These are phyloP conservation scores for Tylopilus rubrobrunneus DNA, from an alignment of 768 basidiomycete genomes.

Conservation along the genomic window DNA sequence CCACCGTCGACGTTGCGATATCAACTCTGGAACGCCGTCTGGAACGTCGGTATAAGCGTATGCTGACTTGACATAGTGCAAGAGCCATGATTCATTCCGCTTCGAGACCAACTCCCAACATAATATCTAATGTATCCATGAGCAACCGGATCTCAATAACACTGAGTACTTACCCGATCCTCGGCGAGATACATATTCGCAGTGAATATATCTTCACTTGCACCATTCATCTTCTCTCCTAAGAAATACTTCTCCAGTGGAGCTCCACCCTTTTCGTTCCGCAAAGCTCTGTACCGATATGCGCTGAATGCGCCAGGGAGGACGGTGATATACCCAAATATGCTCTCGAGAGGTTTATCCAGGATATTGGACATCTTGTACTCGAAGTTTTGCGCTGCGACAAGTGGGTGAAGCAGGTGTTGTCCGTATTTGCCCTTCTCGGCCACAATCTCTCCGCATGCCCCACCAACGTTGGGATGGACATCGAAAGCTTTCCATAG, in stretches of 20 bases:
- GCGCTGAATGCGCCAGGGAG: too few relatives aligned
- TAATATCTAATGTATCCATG: slow-evolving; percentile 55
- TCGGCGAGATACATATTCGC: slow-evolving; percentile 97
- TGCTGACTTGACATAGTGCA: slow-evolving; percentile 96
- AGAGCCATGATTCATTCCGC: slow-evolving; percentile 78
- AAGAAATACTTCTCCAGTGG: neutral
- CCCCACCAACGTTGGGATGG: too few relatives aligned
- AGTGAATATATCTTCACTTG: slow-evolving; percentile 87
- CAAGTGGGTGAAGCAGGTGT: too few relatives aligned
- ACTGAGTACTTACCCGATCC: slow-evolving; percentile 59
- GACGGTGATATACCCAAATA: too few relatives aligned
- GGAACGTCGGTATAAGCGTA: slow-evolving; percentile 92
- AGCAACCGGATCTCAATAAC: neutral
- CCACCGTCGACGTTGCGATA: slow-evolving; percentile 73
- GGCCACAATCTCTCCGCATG: too few relatives aligned
- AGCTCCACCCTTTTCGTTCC: too few relatives aligned
- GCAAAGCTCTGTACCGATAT: too few relatives aligned
- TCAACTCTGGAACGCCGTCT: slow-evolving; percentile 92
- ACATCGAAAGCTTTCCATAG: too few relatives aligned
- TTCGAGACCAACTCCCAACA: slow-evolving; percentile 55
- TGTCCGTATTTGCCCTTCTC: too few relatives aligned
- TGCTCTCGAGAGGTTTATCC: too few relatives aligned
- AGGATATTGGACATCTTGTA: too few relatives aligned
- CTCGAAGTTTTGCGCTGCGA: too few relatives aligned
- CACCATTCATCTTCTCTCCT: slow-evolving; percentile 49